Evolutionary conservation across 805 yeast species (phyloP), one percentile per base, ranked within the genome.

Genomic region (Monosporozyma aquatica): DNA sequence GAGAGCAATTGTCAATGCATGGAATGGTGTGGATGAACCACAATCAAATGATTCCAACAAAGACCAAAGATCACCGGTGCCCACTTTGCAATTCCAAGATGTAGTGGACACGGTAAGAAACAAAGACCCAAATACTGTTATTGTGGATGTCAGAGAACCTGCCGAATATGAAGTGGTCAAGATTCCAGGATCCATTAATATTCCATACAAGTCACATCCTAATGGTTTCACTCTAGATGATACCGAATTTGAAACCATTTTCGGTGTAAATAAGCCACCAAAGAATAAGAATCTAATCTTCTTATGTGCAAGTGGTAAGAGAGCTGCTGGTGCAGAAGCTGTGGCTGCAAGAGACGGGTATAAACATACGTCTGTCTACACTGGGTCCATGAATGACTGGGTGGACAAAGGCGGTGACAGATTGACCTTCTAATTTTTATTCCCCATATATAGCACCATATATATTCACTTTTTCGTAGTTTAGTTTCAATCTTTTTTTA

Each of bases 121-220:
- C 25, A 69, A 69, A 1, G 66, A 64, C 39, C 68, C 74, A 20
- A 65, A 69, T 13, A 58, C 69, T 8, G 71, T 82, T 15, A 64
- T 87, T 27, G 76, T 87, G 15, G 96, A 87, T 56, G 95, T 82
- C 22, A 76, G 96, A 58, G 96, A 87, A 65, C 95, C 95, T 6
- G 72, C 72, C 34, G 96, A 87, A 64, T 78, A 59, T 55, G 44
- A 49, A 17, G 67, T 65, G 26, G 95, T 95, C 27, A 78, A 74
- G 55, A 83, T 87, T 47, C 95, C 95, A 13, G 74, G 77, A n/a
- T 82, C 95, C 11, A 60, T 83, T 44, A 87, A 87, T 58, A 73
- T 87, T 45, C 95, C 96, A 6, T 82, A 75, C 68, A 84, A 80
- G 56, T 74, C 89, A 3, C 73, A 84, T 28, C 96, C 95, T 1